These are phyloP conservation scores for Mucor ambiguus DNA, from an alignment of 371 early-diverging fungal species.

Conservation along the genomic window DNA sequence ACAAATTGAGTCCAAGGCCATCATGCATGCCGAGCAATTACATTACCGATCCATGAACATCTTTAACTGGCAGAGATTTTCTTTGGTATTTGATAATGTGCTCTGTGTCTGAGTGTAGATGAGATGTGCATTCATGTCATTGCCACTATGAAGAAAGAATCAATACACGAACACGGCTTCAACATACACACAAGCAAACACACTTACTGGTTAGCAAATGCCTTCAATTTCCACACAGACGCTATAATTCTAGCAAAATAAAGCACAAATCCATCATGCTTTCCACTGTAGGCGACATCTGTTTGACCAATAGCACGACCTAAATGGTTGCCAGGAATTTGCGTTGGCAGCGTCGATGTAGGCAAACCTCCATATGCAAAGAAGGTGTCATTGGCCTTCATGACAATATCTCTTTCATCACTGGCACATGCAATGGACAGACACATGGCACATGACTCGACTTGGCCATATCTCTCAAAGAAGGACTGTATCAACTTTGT, in stretches of 20 bases:
- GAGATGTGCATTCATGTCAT: neutral
- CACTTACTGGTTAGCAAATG: constrained; percentile 41
- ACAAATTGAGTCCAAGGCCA: neutral
- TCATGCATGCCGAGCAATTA: neutral
- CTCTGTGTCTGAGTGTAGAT: constrained; percentile 12
- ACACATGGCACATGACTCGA: constrained; percentile 79
- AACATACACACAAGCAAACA: neutral
- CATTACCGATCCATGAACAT: constrained; percentile 53
- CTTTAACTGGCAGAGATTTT: constrained; percentile 48
- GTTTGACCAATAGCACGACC: constrained; percentile 48
- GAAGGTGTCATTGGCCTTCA: constrained; percentile 51
- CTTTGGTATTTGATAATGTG: constrained; percentile 46
- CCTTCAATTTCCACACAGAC: constrained; percentile 74
- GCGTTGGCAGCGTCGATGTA: constrained; percentile 15
- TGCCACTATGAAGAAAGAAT: neutral
- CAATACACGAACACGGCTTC: neutral
- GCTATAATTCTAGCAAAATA: constrained; percentile 76
- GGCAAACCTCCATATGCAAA: constrained; percentile 72
- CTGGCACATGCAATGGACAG: constrained; percentile 62
- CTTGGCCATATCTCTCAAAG: constrained; percentile 54
- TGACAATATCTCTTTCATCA: constrained; percentile 11
- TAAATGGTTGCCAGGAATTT: constrained; percentile 13
- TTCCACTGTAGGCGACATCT: constrained; percentile 59
- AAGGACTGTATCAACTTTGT: constrained; percentile 56
- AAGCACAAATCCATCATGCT: constrained; percentile 79